phyloP scores from a whole-genome alignment of 768 basidiomycete genomes.

The Boletellus emodensis region DNA sequence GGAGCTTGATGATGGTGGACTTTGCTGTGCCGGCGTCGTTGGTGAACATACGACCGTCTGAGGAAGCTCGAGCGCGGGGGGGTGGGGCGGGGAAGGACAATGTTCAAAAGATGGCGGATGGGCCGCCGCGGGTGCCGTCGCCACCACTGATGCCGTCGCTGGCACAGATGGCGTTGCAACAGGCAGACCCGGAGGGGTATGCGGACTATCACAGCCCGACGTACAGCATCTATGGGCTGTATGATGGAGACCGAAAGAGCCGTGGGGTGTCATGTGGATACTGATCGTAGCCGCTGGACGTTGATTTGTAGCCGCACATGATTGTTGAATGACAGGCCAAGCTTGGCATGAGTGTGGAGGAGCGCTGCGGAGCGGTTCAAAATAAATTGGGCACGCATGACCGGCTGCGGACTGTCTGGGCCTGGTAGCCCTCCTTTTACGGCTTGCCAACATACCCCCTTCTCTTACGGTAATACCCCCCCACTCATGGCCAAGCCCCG shows the following conservation, averaged over 20 bases:
- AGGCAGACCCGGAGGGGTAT: constrained; percentile 57
- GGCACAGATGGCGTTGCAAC: constrained; percentile 69
- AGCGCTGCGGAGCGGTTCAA: constrained; percentile 18
- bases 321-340: neutral
- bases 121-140: constrained; percentile 75
- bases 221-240: constrained; percentile 77
- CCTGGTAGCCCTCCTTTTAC: neutral
- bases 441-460: constrained; percentile 5
- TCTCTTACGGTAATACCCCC: constrained; percentile 22
- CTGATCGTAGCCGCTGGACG: constrained; percentile 6
- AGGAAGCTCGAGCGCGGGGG: constrained; percentile 28
- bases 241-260: constrained; percentile 61
- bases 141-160: constrained; percentile 71
- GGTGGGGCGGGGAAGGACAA: constrained; percentile 21
- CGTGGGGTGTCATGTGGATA: constrained; percentile 25
- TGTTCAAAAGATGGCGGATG: constrained; percentile 44
- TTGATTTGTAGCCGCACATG: constrained; percentile 14
- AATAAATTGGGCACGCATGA: constrained; percentile 5
- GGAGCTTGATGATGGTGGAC: constrained; percentile 61
- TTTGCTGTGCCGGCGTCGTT: constrained; percentile 39
- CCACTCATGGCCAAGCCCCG: constrained; percentile 21
- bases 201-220: constrained; percentile 74
- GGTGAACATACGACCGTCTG: constrained; percentile 28
- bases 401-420: constrained; percentile 8
- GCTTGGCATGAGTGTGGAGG: neutral